Percentiles rank a stretch among this genome's conserved stretches.
Conservation (phyloP, 768 basidiomycete genomes). For the Solioccasus polychromus region DNA sequence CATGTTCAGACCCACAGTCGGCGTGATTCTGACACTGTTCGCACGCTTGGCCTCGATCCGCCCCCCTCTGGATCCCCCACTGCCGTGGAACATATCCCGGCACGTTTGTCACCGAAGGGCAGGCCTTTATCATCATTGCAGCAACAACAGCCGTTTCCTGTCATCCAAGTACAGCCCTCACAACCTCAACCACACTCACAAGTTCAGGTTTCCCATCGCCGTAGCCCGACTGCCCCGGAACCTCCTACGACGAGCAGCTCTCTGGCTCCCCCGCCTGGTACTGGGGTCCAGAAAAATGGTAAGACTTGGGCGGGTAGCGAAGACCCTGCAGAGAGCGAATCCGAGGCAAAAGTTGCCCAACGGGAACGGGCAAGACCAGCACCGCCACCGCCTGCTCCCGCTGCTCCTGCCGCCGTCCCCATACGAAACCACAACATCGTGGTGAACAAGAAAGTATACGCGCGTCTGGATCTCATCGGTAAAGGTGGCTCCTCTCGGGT, state of each 20-base stretch:
- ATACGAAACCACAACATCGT: slow-evolving; percentile 40
- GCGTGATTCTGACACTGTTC: slow-evolving; percentile 75
- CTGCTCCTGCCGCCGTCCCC: slow-evolving; percentile 19
- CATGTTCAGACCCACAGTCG: slow-evolving; percentile 51
- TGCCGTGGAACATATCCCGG: slow-evolving; percentile 41
- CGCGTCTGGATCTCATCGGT: slow-evolving; percentile 84
- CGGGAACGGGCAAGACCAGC: slow-evolving; percentile 32
- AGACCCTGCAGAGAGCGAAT: slow-evolving; percentile 37
- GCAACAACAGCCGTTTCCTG: slow-evolving; percentile 27
- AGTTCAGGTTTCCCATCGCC: slow-evolving; percentile 47
- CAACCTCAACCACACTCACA: slow-evolving; percentile 20
- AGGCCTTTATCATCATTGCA: slow-evolving; percentile 20
- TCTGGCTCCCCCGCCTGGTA: slow-evolving; percentile 15
- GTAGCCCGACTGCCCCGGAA: slow-evolving; percentile 72
- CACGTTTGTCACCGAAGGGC: slow-evolving; percentile 31
- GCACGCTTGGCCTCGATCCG: slow-evolving; percentile 40
- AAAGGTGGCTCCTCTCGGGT: slow-evolving; percentile 96
- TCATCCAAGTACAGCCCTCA: slow-evolving; percentile 23
- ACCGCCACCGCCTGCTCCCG: slow-evolving; percentile 33
- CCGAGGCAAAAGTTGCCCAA: slow-evolving; percentile 27
- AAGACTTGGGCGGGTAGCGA: slow-evolving; percentile 49
- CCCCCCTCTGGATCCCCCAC: slow-evolving; percentile 53
- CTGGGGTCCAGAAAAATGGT: slow-evolving; percentile 27
- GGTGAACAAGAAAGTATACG: slow-evolving; percentile 75
- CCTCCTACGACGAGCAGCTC: slow-evolving; percentile 42